A percentile compares a stretch with the other conserved stretches of the same genome.
These are phyloP conservation scores for Cucumis sativus DNA, from an alignment of 306 rosid genomes.

Conservation along the genomic window DNA sequence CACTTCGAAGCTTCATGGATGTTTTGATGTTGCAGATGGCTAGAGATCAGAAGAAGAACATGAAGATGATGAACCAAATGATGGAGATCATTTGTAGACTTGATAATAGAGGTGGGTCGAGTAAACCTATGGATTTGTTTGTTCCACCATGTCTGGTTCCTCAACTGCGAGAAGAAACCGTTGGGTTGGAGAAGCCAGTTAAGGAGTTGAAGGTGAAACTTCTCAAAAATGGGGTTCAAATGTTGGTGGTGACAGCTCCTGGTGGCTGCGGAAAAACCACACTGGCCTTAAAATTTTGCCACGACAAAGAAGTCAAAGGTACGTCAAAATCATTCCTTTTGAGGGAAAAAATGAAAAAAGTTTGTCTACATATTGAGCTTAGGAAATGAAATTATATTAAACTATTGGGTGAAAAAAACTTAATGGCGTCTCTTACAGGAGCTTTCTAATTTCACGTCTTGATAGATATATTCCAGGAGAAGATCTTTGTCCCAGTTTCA, in stretches of 20 bases:
- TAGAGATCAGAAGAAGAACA: constrained; percentile 9
- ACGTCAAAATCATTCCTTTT: not conserved
- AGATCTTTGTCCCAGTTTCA: constrained; percentile 28
- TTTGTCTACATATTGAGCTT: too few relatives aligned
- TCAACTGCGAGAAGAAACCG: constrained; percentile 12
- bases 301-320: constrained; percentile 34
- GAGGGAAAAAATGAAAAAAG: too few relatives aligned
- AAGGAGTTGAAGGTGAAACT: constrained; percentile 32
- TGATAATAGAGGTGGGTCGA: not conserved
- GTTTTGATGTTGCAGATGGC: constrained; percentile 7
- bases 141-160: constrained; percentile 20
- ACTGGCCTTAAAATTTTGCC: constrained; percentile 28
- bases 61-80: not conserved
- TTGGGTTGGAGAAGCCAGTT: constrained; percentile 38
- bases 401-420: not conserved
- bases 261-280: constrained; percentile 52
- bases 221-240: constrained; percentile 10
- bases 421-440: not conserved
- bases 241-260: constrained; percentile 30
- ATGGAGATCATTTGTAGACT: not conserved
- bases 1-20: constrained; percentile 3
- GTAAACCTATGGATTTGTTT: not conserved
- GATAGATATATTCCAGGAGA: constrained; percentile 32
- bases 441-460: not conserved
- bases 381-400: not conserved